Base-by-base conservation (phyloP, 2,329 filamentous ascomycete genomes). In the Lanzia echinophila region DNA sequence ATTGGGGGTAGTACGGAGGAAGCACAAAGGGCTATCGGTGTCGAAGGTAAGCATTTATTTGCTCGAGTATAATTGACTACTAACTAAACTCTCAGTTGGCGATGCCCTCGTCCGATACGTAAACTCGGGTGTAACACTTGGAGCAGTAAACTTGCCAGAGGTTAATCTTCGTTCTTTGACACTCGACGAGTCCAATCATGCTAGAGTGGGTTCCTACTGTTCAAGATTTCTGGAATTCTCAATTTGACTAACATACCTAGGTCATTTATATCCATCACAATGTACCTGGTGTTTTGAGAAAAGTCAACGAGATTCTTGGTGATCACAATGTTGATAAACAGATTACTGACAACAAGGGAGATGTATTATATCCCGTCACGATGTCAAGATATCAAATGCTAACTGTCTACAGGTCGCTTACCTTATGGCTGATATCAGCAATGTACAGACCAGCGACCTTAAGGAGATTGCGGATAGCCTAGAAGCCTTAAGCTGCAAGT, bases 271-370 rank as follows among this genome's bases (percentile, higher is more conserved):
- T 99, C 63, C 94, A 99, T 75, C 87, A 87, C 72, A 99, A 99
- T 73, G 83, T 97, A 20, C 94, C 94, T 46, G 94, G 94, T 77
- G 94, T 99, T 59, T 77, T 99, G 70, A 83, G 90, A 67, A 89
- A 86, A 75, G 94, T 99, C 62, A 99, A 99, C 77, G 88, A 94
- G 67, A 90, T 97, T 58, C 79, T 99, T 46, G 88, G 87, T 42
- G 85, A 95, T 66, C 91, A 99, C 77, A 99, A 99, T 71, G 91
- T 99, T 63, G 92, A 96, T 75, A 97, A 97, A 79, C 94, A 99
- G 74, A 97, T 95, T 76, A 94, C 89, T 48, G 94, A 97, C 71
- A 95, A 88, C 73, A 87, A 86, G 75, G 92, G 90, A 63, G 92
- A 97, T 69, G 86, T 88, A 73, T n/a, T n/a, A n/a, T n/a, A n/a